Evolutionary conservation across 2,329 filamentous ascomycete genomes (phyloP).

Genomic region (Cercospora sesami): DNA sequence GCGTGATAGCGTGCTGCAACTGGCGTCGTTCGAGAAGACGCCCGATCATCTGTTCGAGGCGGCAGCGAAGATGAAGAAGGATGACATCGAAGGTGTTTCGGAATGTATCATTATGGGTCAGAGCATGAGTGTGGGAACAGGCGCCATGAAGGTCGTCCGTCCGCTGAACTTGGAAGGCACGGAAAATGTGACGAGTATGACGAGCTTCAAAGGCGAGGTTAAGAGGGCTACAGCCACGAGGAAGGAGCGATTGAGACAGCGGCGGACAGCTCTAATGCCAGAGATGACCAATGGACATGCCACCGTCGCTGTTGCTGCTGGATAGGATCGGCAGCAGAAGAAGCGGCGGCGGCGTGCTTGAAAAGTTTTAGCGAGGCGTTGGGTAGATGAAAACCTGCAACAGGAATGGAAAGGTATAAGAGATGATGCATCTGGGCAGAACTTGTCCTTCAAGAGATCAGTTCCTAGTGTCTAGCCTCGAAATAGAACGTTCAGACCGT

Average conservation of each 20-base stretch:
- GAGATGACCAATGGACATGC: slow-evolving; percentile 27
- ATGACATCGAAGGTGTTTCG: slow-evolving; percentile 87
- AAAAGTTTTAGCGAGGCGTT: background rate
- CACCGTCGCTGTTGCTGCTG: slow-evolving; percentile 22
- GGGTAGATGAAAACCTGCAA: background rate
- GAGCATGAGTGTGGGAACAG: slow-evolving; percentile 86
- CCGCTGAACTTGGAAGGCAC: slow-evolving; percentile 62
- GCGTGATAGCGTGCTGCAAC: slow-evolving; percentile 87
- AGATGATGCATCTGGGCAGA: background rate
- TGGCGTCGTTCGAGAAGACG: slow-evolving; percentile 97
- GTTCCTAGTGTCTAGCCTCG: background rate
- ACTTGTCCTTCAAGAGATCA: background rate
- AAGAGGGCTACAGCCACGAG: slow-evolving; percentile 19
- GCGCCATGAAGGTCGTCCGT: slow-evolving; percentile 85
- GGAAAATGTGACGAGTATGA: slow-evolving; percentile 48
- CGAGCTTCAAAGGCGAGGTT: slow-evolving; percentile 24
- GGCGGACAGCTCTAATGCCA: slow-evolving; percentile 16
- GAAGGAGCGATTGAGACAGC: slow-evolving; percentile 26
- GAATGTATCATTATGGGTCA: slow-evolving; percentile 99
- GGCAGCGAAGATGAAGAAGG: slow-evolving; percentile 85
- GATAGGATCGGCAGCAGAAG: slow-evolving; percentile 7
- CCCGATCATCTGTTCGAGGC: slow-evolving; percentile 96
- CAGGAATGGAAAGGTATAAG: background rate
- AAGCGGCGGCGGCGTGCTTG: background rate
- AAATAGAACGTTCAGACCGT: background rate